Evolutionary conservation across 306 rosid genomes (phyloP).

Genomic region (Chamaecrista fasciculata): DNA sequence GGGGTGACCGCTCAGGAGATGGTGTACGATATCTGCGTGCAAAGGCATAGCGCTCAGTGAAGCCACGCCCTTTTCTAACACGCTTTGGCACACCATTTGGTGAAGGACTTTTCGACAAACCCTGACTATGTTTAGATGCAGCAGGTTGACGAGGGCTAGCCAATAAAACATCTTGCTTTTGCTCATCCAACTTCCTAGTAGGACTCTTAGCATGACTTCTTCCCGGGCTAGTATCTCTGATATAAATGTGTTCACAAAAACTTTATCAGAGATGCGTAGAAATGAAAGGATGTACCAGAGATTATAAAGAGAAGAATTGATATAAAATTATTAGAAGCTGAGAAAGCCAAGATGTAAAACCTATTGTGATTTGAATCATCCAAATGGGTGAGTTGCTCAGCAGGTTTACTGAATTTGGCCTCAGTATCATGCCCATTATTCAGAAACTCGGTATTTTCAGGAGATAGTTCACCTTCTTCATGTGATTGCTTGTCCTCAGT

Average conservation of each 20-base stretch:
- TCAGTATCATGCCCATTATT: constrained; percentile 55
- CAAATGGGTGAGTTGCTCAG: constrained; percentile 43
- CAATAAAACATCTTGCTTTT: constrained; percentile 37
- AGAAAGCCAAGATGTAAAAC: constrained; percentile 43
- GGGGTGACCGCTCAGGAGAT: constrained; percentile 67
- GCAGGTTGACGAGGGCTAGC: constrained; percentile 47
- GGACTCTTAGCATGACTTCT: constrained; percentile 35
- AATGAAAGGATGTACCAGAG: constrained; percentile 5
- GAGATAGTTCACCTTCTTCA: constrained; percentile 88
- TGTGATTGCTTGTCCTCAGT: constrained; percentile 48
- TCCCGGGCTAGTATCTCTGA: constrained; percentile 63
- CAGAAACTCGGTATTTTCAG: constrained; percentile 50
- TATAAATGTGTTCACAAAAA: constrained; percentile 22
- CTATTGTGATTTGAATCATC: constrained; percentile 67
- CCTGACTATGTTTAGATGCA: constrained; percentile 44
- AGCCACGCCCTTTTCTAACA: constrained; percentile 94
- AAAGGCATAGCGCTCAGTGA: constrained; percentile 83
- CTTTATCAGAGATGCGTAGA: constrained; percentile 25
- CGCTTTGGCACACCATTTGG: constrained; percentile 85
- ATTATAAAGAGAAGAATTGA: too few species aligned
- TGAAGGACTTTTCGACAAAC: constrained; percentile 68
- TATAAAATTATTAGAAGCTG: neutral
- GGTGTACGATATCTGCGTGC: constrained; percentile 95
- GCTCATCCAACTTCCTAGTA: constrained; percentile 38
- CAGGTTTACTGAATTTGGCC: constrained; percentile 43